phyloP scores from a whole-genome alignment of 2,329 filamentous ascomycete species.

The Akanthomyces lecanii region DNA sequence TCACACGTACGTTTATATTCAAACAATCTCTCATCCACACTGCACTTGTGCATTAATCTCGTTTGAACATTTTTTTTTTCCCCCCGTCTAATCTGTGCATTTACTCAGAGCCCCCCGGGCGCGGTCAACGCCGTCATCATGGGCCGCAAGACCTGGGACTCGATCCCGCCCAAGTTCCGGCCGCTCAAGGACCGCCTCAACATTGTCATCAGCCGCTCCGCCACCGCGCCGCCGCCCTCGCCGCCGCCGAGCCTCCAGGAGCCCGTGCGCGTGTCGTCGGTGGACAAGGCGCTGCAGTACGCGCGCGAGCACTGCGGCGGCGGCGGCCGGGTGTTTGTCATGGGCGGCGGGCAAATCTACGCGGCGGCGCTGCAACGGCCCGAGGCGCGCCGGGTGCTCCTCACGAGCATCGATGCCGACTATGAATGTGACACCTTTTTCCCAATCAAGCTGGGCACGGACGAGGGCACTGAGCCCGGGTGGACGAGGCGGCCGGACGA shows the following conservation, averaged over 20 bases:
- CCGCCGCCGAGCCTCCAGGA: slow-evolving; percentile 27
- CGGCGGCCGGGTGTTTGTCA: slow-evolving; percentile 69
- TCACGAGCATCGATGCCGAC: slow-evolving; percentile 64
- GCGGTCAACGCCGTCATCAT: slow-evolving; percentile 78
- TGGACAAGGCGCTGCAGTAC: slow-evolving; percentile 54
- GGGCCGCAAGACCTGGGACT: slow-evolving; percentile 96
- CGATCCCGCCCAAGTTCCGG: slow-evolving; percentile 72
- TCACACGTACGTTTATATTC: slow-evolving; percentile 30
- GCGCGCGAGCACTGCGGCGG: slow-evolving; percentile 34
- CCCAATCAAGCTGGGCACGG: slow-evolving; percentile 48
- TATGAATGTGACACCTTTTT: slow-evolving; percentile 78
- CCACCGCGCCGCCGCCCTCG: slow-evolving; percentile 23
- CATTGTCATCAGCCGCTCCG: slow-evolving; percentile 67
- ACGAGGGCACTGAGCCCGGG: slow-evolving; percentile 27
- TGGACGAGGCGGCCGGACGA: slow-evolving; percentile 53
- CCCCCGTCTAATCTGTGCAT: not conserved
- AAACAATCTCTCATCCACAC: not conserved
- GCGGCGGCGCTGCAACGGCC: slow-evolving; percentile 57
- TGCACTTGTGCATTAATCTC: too few species aligned
- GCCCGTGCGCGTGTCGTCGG: slow-evolving; percentile 54
- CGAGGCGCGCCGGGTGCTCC: slow-evolving; percentile 58
- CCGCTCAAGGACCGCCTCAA: slow-evolving; percentile 79
- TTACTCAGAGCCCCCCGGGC: slow-evolving; percentile 27
- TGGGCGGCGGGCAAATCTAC: slow-evolving; percentile 88
- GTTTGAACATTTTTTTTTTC: too few species aligned